Evolutionary conservation across 192 early-diverging fungal genomes (phyloP).

Genomic region (Mortierella antarctica): DNA sequence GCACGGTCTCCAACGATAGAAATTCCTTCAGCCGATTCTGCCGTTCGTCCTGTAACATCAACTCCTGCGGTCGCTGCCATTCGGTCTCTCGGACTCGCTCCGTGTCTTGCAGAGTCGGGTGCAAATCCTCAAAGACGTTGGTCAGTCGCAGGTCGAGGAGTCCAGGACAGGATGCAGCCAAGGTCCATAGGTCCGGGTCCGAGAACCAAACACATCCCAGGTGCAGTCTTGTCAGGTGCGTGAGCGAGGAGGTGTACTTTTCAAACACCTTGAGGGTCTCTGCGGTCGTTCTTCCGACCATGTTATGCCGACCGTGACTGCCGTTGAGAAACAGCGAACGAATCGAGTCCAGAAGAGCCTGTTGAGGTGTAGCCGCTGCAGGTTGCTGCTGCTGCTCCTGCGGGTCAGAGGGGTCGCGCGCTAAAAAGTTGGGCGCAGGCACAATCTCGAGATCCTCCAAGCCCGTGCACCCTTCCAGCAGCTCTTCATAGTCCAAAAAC

Average conservation of each 20-base stretch:
- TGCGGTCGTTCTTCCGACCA: background rate
- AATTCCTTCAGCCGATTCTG: background rate
- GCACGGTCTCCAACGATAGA: background rate
- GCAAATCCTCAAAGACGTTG: background rate
- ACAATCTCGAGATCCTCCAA: constrained; percentile 11
- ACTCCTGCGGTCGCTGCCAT: too few species aligned
- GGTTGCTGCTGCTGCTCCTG: background rate
- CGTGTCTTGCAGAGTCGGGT: background rate
- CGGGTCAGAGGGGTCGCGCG: background rate
- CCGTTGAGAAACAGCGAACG: too few species aligned
- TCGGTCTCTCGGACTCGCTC: background rate
- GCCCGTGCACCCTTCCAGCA: background rate
- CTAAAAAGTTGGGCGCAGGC: constrained; percentile 3
- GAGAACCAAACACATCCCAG: constrained; percentile 23
- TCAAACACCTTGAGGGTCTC: constrained; percentile 9
- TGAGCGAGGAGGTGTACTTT: background rate
- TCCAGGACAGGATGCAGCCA: constrained; percentile 7
- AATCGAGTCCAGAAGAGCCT: too few species aligned
- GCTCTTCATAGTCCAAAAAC: constrained; percentile 8
- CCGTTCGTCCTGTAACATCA: background rate
- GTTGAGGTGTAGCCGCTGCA: too few species aligned
- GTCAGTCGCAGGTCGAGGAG: constrained; percentile 9
- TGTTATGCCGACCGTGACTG: background rate
- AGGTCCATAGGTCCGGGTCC: constrained; percentile 1
- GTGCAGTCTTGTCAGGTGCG: constrained; percentile 8